A percentile compares a stretch with the other conserved stretches of the same genome.
phyloP scores from a whole-genome alignment of 768 basidiomycete species.

The Dacryopinax spathularia region DNA sequence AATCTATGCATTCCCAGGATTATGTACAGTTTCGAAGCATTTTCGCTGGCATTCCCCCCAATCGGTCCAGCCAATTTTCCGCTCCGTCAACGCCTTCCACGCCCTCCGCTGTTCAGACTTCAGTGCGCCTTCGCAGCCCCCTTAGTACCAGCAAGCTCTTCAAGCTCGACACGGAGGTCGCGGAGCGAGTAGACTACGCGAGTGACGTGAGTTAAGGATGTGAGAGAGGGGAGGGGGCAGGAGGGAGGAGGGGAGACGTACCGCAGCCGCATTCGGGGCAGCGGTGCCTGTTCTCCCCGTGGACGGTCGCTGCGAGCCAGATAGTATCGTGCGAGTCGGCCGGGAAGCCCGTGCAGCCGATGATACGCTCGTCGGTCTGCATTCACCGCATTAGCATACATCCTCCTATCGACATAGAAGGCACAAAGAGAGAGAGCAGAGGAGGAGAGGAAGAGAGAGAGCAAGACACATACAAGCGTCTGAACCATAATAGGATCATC shows the following conservation, averaged over 20 bases:
- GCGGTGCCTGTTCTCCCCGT: constrained; percentile 46
- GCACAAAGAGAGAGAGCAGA: constrained; percentile 2
- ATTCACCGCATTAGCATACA: constrained; percentile 2
- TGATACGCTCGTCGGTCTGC: constrained; percentile 68
- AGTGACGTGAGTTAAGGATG: background rate
- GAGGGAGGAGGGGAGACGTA: constrained; percentile 27
- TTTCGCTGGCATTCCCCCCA: background rate
- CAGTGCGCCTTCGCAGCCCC: background rate
- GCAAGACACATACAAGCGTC: constrained; percentile 52
- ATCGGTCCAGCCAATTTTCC: background rate
- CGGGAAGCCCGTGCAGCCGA: constrained; percentile 91
- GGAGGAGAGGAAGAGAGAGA: background rate
- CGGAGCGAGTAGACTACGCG: background rate
- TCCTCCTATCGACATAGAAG: background rate
- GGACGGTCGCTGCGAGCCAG: constrained; percentile 58
- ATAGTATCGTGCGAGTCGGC: constrained; percentile 88
- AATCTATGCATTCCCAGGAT: background rate
- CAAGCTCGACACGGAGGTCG: background rate
- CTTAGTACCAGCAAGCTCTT: background rate
- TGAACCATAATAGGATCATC: constrained; percentile 75
- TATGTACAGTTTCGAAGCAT: constrained; percentile 1
- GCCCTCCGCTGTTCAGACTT: background rate
- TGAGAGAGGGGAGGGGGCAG: no score
- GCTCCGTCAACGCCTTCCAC: background rate
- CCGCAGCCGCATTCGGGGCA: constrained; percentile 92